Evolutionary conservation across 495 filamentous ascomycete genomes (phyloP).

Genomic region (Aeminium ludgeri): DNA sequence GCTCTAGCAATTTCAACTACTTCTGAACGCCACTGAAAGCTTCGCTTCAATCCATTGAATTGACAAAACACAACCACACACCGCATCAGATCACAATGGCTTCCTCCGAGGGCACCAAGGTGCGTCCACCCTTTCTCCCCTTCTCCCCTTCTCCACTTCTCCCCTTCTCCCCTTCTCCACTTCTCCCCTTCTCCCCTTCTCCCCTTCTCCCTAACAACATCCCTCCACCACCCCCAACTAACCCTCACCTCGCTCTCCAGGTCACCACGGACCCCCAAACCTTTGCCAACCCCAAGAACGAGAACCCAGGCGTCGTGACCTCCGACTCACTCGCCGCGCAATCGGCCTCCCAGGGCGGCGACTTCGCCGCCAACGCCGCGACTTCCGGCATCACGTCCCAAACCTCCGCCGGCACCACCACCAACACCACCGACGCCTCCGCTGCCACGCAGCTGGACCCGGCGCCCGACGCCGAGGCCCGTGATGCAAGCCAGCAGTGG

Average conservation of each 20-base stretch:
- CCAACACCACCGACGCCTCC: constrained; percentile 40
- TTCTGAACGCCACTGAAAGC: not conserved
- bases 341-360: constrained; percentile 35
- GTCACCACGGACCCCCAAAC: constrained; percentile 33
- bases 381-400: constrained; percentile 33
- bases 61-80: constrained; percentile 2
- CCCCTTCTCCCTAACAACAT: constrained; percentile 1
- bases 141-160: too few species aligned
- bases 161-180: too few species aligned
- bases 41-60: not conserved
- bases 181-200: too few species aligned
- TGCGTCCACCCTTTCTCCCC: too few species aligned
- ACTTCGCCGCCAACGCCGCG: constrained; percentile 34
- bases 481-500: constrained; percentile 31
- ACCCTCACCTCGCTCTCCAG: too few species aligned
- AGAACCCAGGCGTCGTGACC: constrained; percentile 39
- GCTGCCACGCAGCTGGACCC: constrained; percentile 34
- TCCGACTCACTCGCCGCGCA: constrained; percentile 51
- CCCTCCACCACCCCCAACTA: too few species aligned
- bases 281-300: constrained; percentile 28
- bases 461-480: constrained; percentile 30
- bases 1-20: too few species aligned
- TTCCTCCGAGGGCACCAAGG: constrained; percentile 9
- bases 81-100: too few species aligned
- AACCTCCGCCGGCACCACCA: constrained; percentile 32